phyloP scores from a whole-genome alignment of 495 filamentous ascomycete species.

The Coniosporium apollinis region DNA sequence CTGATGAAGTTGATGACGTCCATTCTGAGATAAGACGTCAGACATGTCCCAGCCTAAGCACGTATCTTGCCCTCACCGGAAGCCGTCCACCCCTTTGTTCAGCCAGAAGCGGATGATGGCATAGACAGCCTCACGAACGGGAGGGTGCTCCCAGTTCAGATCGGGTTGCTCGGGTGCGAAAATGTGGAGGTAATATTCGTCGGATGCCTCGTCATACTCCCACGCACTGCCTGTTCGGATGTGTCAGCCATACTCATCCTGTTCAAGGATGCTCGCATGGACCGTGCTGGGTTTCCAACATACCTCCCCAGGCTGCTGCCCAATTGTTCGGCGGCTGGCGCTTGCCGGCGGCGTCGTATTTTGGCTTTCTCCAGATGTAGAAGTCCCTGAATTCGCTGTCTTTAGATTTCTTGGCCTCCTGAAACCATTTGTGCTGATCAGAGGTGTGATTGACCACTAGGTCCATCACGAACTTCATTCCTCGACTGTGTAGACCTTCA shows the following conservation, averaged over 20 bases:
- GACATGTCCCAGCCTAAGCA: neutral
- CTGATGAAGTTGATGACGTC: conserved; percentile 21
- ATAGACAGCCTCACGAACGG: conserved; percentile 15
- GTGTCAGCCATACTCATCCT: no score
- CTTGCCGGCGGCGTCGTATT: conserved; percentile 15
- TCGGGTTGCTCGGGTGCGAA: conserved; percentile 21
- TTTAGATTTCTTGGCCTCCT: conserved; percentile 15
- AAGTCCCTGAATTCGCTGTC: conserved; percentile 16
- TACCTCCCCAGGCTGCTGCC: conserved; percentile 15
- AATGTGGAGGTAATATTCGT: conserved; percentile 24
- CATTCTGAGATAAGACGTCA: conserved; percentile 2
- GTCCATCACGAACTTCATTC: conserved; percentile 18
- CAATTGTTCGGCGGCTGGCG: conserved; percentile 22
- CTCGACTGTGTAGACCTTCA: conserved; percentile 10
- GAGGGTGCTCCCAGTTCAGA: conserved; percentile 22
- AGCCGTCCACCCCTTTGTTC: conserved; percentile 19
- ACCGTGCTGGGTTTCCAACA: no score
- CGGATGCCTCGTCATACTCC: conserved; percentile 20
- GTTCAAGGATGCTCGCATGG: no score
- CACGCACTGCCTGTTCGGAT: conserved; percentile 12
- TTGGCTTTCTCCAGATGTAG: conserved; percentile 22
- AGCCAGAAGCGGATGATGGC: conserved; percentile 22
- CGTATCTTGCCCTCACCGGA: conserved; percentile 8
- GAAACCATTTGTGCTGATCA: conserved; percentile 18
- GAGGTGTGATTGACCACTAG: conserved; percentile 20